Conservation (phyloP, 805 yeast genomes). For the Hanseniaspora valbyensis region DNA sequence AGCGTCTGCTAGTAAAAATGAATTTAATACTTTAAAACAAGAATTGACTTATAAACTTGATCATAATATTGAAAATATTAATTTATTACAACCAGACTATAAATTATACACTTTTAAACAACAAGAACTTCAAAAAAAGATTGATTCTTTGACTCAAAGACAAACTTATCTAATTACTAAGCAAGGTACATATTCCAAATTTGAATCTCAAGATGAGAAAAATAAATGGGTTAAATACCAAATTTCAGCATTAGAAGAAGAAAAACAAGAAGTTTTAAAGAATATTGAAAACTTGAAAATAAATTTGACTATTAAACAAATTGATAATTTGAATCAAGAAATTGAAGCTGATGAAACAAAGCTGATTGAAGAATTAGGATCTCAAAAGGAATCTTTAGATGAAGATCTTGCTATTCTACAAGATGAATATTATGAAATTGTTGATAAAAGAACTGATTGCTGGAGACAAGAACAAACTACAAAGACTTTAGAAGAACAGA, state of each 20-base stretch:
- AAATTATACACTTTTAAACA: conserved; percentile 35
- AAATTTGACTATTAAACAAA: conserved; percentile 17
- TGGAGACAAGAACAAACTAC: conserved; percentile 73
- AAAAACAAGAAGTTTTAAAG: conserved; percentile 24
- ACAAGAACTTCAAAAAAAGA: conserved; percentile 29
- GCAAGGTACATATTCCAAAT: conserved; percentile 56
- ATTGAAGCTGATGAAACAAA: conserved; percentile 25
- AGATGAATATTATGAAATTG: conserved; percentile 33
- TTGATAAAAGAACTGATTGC: conserved; percentile 56
- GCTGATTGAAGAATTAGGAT: conserved; percentile 31
- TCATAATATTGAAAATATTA: conserved; percentile 32
- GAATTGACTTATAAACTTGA: conserved; percentile 23
- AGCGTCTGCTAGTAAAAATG: conserved; percentile 12
- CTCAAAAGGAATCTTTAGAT: conserved; percentile 28
- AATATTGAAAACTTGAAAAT: conserved; percentile 24
- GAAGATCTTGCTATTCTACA: conserved; percentile 34
- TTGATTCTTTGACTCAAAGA: conserved; percentile 36
- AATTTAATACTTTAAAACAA: not conserved
- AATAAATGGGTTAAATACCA: conserved; percentile 55
- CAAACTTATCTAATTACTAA: conserved; percentile 58
- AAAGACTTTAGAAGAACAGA: conserved; percentile 44
- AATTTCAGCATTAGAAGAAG: conserved; percentile 30
- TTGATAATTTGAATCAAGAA: conserved; percentile 1
- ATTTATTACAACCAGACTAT: conserved; percentile 34
- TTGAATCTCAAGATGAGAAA: conserved; percentile 45